These are phyloP conservation scores for Ganoderma lingzhi DNA, from an alignment of 1,284 basidiomycete genomes.

Conservation along the genomic window DNA sequence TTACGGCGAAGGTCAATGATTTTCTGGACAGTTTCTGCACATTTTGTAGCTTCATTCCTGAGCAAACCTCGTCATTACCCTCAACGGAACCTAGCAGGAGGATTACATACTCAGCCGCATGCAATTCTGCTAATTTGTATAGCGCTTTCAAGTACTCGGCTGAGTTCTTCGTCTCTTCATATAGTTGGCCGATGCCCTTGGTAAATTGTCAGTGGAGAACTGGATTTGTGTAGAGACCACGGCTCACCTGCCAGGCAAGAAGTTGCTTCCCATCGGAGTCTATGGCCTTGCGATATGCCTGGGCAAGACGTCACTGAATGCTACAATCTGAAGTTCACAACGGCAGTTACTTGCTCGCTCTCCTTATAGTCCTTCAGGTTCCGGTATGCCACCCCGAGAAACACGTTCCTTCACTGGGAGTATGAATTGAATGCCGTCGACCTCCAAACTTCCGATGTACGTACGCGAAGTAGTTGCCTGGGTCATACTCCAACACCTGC, in stretches of 20 bases:
- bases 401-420: constrained; percentile 71
- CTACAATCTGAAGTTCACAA: constrained; percentile 16
- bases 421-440: background rate
- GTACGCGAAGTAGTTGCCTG: constrained; percentile 84
- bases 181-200: constrained; percentile 80
- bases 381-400: constrained; percentile 79
- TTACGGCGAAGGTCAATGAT: constrained; percentile 68
- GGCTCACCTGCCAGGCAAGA: constrained; percentile 80
- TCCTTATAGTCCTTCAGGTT: constrained; percentile 75
- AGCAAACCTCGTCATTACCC: constrained; percentile 16
- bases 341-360: constrained; percentile 81
- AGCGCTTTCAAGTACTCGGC: constrained; percentile 65
- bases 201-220: constrained; percentile 1
- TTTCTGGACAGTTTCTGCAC: constrained; percentile 82
- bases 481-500: constrained; percentile 75
- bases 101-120: constrained; percentile 61
- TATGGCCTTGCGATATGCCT: constrained; percentile 84
- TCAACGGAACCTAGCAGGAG: background rate
- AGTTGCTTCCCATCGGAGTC: constrained; percentile 68
- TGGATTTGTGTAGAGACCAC: background rate
- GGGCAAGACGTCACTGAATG: constrained; percentile 15
- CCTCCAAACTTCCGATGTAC: constrained; percentile 41
- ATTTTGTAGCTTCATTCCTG: constrained; percentile 82
- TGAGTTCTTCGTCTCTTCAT: constrained; percentile 71
- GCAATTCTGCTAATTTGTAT: constrained; percentile 59